phyloP scores from a whole-genome alignment of 768 basidiomycete species.

The Rhodotorula graminis region DNA sequence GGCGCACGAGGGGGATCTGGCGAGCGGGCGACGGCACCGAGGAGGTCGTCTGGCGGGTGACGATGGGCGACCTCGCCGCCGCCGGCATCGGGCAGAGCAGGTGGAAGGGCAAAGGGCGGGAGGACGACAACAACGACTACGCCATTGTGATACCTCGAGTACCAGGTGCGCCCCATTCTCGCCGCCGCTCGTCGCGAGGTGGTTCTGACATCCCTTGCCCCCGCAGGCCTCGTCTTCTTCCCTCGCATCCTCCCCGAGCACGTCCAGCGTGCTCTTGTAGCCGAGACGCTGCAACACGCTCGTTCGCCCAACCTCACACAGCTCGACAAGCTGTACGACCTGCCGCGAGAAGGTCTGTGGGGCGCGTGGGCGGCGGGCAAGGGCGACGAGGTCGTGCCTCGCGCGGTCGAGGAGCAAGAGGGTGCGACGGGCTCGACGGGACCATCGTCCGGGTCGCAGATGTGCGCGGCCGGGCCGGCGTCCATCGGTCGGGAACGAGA shows the following conservation, averaged over 20 bases:
- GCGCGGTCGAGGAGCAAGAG: background rate
- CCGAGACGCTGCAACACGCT: slow-evolving; percentile 69
- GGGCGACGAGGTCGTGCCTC: slow-evolving; percentile 15
- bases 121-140: slow-evolving; percentile 10
- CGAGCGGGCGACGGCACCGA: background rate
- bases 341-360: slow-evolving; percentile 78
- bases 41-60: slow-evolving; percentile 18
- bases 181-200: too few relatives aligned
- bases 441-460: background rate
- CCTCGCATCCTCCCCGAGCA: slow-evolving; percentile 63
- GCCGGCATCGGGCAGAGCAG: slow-evolving; percentile 20
- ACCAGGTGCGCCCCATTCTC: slow-evolving; percentile 29
- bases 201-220: too few relatives aligned
- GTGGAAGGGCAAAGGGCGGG: slow-evolving; percentile 34
- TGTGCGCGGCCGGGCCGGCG: too few relatives aligned
- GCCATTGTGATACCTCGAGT: slow-evolving; percentile 26
- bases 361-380: slow-evolving; percentile 48
- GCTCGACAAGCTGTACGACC: slow-evolving; percentile 74
- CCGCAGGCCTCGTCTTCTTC: slow-evolving; percentile 72
- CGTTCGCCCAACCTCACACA: slow-evolving; percentile 78
- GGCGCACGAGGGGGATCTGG: background rate
- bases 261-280: slow-evolving; percentile 65
- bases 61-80: slow-evolving; percentile 12
- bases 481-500: too few relatives aligned
- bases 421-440: background rate